phyloP scores from a whole-genome alignment of 2,329 filamentous ascomycete species.

The Fusarium goolgardi region DNA sequence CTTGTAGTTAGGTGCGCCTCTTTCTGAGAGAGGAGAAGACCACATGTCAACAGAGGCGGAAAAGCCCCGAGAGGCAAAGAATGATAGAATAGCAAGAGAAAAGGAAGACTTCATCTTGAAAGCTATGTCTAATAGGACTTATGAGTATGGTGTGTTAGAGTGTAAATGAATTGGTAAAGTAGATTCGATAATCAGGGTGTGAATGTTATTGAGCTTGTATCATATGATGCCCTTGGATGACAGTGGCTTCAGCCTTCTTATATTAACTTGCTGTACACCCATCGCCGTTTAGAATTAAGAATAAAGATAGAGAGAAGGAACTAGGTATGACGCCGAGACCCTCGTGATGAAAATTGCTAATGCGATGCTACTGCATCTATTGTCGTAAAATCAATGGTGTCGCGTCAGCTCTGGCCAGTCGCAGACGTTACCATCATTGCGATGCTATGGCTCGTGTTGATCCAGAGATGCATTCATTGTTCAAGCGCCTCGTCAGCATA shows the following conservation, averaged over 20 bases:
- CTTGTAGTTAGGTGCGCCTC: slow-evolving; percentile 26
- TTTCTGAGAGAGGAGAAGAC: slow-evolving; percentile 34
- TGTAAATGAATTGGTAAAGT: neutral
- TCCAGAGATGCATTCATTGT: neutral
- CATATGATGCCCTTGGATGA: slow-evolving; percentile 3
- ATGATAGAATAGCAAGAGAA: slow-evolving; percentile 21
- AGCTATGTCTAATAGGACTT: neutral
- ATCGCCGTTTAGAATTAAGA: neutral
- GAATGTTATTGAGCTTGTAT: neutral
- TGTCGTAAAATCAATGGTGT: slow-evolving; percentile 21
- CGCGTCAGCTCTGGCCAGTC: slow-evolving; percentile 17
- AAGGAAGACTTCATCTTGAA: slow-evolving; percentile 35
- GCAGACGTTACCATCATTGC: slow-evolving; percentile 13
- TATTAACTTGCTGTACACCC: slow-evolving; percentile 16
- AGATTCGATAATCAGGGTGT: no score
- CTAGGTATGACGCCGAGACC: slow-evolving; percentile 33
- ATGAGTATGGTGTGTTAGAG: neutral
- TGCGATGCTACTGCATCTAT: slow-evolving; percentile 28
- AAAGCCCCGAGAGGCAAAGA: slow-evolving; percentile 26
- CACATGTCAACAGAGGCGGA: slow-evolving; percentile 43
- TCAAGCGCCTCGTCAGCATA: slow-evolving; percentile 14
- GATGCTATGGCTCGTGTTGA: slow-evolving; percentile 11
- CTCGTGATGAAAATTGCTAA: slow-evolving; percentile 31
- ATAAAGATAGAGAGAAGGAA: neutral
- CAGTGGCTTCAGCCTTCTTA: slow-evolving; percentile 27